Evolutionary conservation across 1,139 yeast genomes (phyloP), one percentile per base, ranked within the genome.

Genomic region (Spencermartinsiella ligniputridi): DNA sequence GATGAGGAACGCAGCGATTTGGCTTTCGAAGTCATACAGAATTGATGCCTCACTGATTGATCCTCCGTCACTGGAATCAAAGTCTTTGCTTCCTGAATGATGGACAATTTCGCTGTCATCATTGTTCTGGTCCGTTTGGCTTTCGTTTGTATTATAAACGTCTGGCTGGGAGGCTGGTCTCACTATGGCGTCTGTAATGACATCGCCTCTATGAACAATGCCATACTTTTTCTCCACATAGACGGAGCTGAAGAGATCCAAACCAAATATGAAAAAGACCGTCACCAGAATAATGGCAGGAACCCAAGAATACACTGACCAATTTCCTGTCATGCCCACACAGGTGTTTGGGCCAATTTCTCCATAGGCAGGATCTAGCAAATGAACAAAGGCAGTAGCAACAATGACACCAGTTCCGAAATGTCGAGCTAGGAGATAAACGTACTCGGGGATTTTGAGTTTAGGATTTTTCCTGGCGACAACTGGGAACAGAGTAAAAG

Each of bases 351-450:
- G 68, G 2, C 58, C 58, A 49, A 81, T 69, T n/a, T 71, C 68
- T 18, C 78, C 82, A 53, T 74, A 69, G 2, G 95, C 95, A 0
- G 95, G 95, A 53, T 81, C 81, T 57, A 88, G 68, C 52, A 89
- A 70, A 68, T 89, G 97, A 44, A 88, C 81, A 57, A 87, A 85
- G 0, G 95, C 94, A 3, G 96, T 88, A 3, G 96, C 89, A 3
- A 88, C 74, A 57, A 89, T 88, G 41, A 89, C 96, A 47, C 97
- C 97, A 1, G 95, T 82, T 53, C 96, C 97, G 61, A 89, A 88
- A 51, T 67, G 68, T 35, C 53, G 81, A 42, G 87, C 83, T 44
- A 79, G 66, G 55, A 83, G 76, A 59, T 76, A 84, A 46, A 80
- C 76, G 78, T 81, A 76, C 21, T 70, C 56, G 3, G 80, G 85